A percentile compares a stretch with the other conserved stretches of the same genome.
Evolutionary conservation across 345 rosid genomes (phyloP).

Genomic region (Citrus reticulata): DNA sequence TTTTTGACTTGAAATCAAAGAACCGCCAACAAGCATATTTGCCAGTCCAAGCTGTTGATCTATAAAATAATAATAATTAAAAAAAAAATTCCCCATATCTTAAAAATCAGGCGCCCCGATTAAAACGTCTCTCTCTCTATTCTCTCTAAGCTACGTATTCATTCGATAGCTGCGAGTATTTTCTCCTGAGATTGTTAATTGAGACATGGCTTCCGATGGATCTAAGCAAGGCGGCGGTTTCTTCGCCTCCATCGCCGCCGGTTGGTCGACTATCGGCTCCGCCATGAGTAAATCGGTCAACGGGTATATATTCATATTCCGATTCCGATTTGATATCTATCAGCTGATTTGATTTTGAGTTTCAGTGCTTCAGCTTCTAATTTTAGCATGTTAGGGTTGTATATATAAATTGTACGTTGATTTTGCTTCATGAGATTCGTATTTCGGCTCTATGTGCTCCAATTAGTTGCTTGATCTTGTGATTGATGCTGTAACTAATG

Average conservation of each 20-base stretch:
- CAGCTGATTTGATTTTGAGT: not conserved
- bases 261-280: constrained; percentile 65
- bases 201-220: constrained; percentile 64
- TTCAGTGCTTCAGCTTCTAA: not conserved
- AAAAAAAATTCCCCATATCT: not conserved
- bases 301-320: constrained; percentile 45
- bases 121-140: not conserved
- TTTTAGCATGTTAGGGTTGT: not conserved
- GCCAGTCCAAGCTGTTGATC: constrained; percentile 29
- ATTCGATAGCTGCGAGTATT: not conserved
- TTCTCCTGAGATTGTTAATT: not conserved
- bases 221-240: constrained; percentile 70
- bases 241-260: constrained; percentile 76
- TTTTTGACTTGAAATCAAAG: constrained; percentile 21
- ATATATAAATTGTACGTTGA: not conserved
- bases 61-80: constrained; percentile 3
- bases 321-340: constrained; percentile 17
- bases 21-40: constrained; percentile 33
- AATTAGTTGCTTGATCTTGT: not conserved
- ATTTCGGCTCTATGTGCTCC: not conserved
- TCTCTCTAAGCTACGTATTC: not conserved
- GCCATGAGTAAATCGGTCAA: constrained; percentile 93
- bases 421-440: not conserved
- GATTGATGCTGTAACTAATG: not conserved
- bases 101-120: not conserved